Percentiles rank a stretch among this genome's conserved stretches.
phyloP scores from a whole-genome alignment of 306 rosid genomes.

The Lablab purpureus region DNA sequence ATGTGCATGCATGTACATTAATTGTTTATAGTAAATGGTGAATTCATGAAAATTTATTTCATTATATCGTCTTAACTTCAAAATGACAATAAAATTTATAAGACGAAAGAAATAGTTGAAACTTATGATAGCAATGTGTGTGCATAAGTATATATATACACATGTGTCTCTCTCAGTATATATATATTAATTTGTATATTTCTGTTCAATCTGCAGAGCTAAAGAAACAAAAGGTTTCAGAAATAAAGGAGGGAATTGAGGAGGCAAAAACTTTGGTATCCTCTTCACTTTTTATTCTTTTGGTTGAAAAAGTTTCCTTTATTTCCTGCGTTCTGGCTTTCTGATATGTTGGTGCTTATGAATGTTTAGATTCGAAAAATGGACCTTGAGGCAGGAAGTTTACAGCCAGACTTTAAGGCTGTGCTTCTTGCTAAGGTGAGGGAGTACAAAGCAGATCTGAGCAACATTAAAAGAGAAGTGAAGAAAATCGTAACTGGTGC shows the following conservation, averaged over 20 bases:
- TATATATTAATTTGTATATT: not conserved
- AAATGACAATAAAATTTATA: constrained; percentile 12
- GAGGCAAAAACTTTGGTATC: constrained; percentile 84
- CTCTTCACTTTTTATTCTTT: constrained; percentile 12
- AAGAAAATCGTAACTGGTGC: constrained; percentile 56
- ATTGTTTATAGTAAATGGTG: not conserved
- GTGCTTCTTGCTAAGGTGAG: constrained; percentile 81
- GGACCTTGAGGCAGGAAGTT: constrained; percentile 89
- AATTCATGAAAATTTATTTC: not conserved
- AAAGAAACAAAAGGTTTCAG: constrained; percentile 79
- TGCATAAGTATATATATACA: too few species aligned
- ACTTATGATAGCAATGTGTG: constrained; percentile 7
- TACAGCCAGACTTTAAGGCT: constrained; percentile 74
- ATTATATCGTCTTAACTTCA: not conserved
- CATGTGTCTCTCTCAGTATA: too few species aligned
- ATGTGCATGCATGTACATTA: too few species aligned
- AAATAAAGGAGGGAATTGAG: constrained; percentile 76
- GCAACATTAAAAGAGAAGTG: constrained; percentile 74
- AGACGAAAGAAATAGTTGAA: constrained; percentile 6
- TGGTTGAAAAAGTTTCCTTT: constrained; percentile 38
- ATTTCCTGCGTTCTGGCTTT: constrained; percentile 34
- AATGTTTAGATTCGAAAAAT: constrained; percentile 76
- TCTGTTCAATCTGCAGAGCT: constrained; percentile 66
- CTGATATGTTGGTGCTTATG: constrained; percentile 23
- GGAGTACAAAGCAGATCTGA: constrained; percentile 89